phyloP scores from a whole-genome alignment of 768 basidiomycete species.

The Auriculariales sp. region DNA sequence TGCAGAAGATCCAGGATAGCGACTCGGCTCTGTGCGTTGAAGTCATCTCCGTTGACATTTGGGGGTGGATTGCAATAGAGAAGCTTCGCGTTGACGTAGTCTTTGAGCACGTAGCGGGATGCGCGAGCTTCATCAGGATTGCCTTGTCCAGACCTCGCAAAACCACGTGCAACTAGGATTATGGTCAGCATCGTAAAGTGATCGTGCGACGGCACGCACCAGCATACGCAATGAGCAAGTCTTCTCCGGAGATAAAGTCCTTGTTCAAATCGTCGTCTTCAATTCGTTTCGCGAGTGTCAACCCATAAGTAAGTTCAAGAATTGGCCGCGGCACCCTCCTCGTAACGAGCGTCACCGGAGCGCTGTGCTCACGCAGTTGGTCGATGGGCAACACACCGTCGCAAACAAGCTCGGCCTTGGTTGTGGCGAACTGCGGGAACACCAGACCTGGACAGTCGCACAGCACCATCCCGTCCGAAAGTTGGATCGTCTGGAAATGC shows the following conservation, averaged over 20 bases:
- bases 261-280: conserved; percentile 80
- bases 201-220: conserved; percentile 37
- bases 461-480: conserved; percentile 74
- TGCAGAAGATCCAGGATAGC: conserved; percentile 36
- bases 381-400: conserved; percentile 97
- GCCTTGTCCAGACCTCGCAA: conserved; percentile 84
- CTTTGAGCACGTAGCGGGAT: conserved; percentile 85
- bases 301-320: conserved; percentile 81
- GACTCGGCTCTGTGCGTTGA: conserved; percentile 60
- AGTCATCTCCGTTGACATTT: conserved; percentile 41
- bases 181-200: background rate
- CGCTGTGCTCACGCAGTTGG: conserved; percentile 87
- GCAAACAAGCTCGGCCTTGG: conserved; percentile 88
- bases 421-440: conserved; percentile 96
- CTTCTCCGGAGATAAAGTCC: conserved; percentile 47
- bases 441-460: conserved; percentile 98
- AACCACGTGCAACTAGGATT: conserved; percentile 73
- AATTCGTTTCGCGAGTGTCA: conserved; percentile 44
- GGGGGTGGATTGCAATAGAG: conserved; percentile 89
- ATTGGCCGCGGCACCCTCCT: conserved; percentile 69
- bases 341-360: conserved; percentile 63
- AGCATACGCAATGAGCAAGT: conserved; percentile 80
- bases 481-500: conserved; percentile 94
- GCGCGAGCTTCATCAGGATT: conserved; percentile 95
- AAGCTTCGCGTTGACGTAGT: conserved; percentile 90